Evolutionary conservation across 768 basidiomycete species (phyloP), one percentile per base, ranked within the genome.

Genomic region (Termitomyces sp.): DNA sequence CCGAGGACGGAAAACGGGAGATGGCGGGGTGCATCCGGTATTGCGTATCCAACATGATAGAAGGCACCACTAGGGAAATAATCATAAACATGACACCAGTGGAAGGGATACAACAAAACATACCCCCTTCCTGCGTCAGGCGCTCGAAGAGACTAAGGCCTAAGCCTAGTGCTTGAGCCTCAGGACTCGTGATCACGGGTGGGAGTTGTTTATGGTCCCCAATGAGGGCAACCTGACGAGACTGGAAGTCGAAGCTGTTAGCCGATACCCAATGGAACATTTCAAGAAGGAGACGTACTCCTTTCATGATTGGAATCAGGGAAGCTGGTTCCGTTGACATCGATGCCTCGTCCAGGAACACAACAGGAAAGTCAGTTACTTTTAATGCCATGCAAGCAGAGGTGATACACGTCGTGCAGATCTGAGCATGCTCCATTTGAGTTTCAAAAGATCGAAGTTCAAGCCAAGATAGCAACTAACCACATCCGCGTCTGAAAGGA

Each of bases 141-240:
- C 94, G 77, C 69, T 98, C 95, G 61, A 98, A 98, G 21, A 98
- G 77, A 72, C 89, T 91, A 28, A 83, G 79, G 12, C 84, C 85
- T 17, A 97, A 74, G 1, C 92, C 92, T 17, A 82, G 81, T 21
- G 79, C 70, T 62, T 82, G 78, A 0, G 93, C 94, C 66, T 91
- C 84, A 21, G 78, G 77, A 59, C 89, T 92, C 21, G 83, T 76
- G 56, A 96, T 91, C 59, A 96, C 83, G 0, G 94, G 93, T 8
- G 94, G 93, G 10, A 98, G 77, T 67, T 98, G 94, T 66, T 96
- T 96, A 71, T 98, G 94, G 71, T 98, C 94, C n/a, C 94, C 94
- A 63, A 98, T 95, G 46, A 98, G 81, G 1, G 92, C 83, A 33
- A 92, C 77, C 63, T 97, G 94, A 51, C 75, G 78, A 8, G 86